Base-by-base conservation (phyloP, 179 eudicot genomes). In the Silene vulgaris region DNA sequence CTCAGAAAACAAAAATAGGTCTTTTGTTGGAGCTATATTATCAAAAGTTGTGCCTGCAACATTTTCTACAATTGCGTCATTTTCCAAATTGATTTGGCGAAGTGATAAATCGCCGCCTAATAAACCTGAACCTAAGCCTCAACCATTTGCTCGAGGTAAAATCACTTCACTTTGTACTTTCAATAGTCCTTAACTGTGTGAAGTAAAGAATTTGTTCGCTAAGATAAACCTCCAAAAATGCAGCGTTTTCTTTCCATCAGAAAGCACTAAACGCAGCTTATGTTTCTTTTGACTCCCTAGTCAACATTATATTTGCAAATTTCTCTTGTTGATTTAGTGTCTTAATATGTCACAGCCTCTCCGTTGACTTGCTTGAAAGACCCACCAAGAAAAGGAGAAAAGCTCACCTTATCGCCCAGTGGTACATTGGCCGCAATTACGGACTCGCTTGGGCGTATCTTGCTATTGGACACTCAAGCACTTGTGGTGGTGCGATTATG, bases 381-480 rank as follows among this genome's bases (percentile, higher is more conserved):
- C 82, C 87, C 88, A 5, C 97, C 99, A 6, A 88, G 99, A 81
- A 92, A 89, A 79, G 99, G 97, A 43, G 97, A 95, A 85, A 92
- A 88, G 84, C 97, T 95, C 73, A 93, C 97, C 23, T 79, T 95
- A 75, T 90, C 99, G 21, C 99, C 99, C 62, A 90, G 97, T 79
- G 99, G 99, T 84, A 92, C 97, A 78, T 86, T 95, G 87, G 99
- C 97, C 77, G 97, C 99, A 73, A 90, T 95, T 82, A 90, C 99
- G 16, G 99, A 95, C 81, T 95, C 99, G 73, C 99, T 95, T 70
- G 99, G 99, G 64, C 96, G 97, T 59, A 88, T 95, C 78, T 80
- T 93, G 87, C 89, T 95, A 23, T 81, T 92, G 78, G 99, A 95
- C 83, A 92, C 99, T 20, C 94, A 85, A 75, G 99, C 99, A 29